phyloP scores from a whole-genome alignment of 805 yeast genomes.

The Metschnikowia rubicola region DNA sequence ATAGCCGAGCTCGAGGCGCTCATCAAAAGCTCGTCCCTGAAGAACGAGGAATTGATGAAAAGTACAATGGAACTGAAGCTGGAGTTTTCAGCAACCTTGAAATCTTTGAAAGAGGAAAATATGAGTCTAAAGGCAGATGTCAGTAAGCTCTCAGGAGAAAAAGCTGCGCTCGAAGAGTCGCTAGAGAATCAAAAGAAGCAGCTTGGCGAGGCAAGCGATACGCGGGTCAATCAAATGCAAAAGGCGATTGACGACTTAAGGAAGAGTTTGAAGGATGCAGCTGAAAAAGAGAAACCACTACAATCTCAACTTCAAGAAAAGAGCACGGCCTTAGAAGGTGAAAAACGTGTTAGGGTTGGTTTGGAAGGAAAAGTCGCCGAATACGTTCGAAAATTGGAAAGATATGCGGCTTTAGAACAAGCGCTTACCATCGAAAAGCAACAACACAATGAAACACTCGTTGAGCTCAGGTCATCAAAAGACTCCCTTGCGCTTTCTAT shows the following conservation, averaged over 20 bases:
- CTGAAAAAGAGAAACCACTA: background rate
- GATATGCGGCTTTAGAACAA: background rate
- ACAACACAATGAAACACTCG: background rate
- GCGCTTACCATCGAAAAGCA: slow-evolving; percentile 3
- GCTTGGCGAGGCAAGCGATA: slow-evolving; percentile 17
- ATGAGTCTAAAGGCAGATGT: background rate
- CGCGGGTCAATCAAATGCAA: slow-evolving; percentile 10
- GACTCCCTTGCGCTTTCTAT: slow-evolving; percentile 6
- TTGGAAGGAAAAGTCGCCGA: background rate
- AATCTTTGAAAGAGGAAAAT: slow-evolving; percentile 2
- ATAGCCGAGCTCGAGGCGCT: slow-evolving; percentile 1
- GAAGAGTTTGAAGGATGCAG: background rate
- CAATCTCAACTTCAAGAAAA: background rate
- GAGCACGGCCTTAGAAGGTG: background rate
- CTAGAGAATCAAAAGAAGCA: background rate
- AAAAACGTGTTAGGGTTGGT: background rate
- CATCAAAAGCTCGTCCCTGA: background rate
- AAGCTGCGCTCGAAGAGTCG: slow-evolving; percentile 1
- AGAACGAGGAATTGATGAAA: background rate
- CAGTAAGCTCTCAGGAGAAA: background rate
- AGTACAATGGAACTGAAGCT: background rate
- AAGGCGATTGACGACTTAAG: background rate
- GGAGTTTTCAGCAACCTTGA: background rate
- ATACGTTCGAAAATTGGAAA: background rate
- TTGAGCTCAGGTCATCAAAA: slow-evolving; percentile 1